Conservation (phyloP, 345 rosid species). For the Trapa bicornis region DNA sequence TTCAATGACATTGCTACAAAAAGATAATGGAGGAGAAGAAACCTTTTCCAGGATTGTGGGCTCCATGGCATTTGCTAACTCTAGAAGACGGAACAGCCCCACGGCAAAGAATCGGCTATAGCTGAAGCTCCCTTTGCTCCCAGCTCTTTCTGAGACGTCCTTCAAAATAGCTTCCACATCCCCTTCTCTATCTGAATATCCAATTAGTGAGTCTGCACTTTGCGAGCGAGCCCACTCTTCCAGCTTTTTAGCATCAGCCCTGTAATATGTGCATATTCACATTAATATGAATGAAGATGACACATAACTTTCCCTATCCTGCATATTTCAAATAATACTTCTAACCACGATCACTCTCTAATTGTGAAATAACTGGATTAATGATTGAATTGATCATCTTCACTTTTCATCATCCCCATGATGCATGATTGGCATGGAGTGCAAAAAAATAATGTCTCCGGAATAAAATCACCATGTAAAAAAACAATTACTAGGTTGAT, state of each 20-base stretch:
- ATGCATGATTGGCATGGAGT: neutral
- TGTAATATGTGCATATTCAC: constrained; percentile 12
- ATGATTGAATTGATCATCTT: neutral
- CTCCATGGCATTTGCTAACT: constrained; percentile 79
- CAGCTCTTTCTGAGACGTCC: constrained; percentile 76
- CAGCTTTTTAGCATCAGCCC: constrained; percentile 71
- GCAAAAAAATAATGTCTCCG: neutral
- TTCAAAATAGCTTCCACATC: constrained; percentile 66
- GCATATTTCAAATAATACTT: neutral
- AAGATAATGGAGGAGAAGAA: constrained; percentile 5
- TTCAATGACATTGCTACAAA: neutral
- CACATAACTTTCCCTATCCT: neutral
- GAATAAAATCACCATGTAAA: neutral
- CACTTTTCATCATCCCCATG: neutral
- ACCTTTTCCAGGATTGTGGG: constrained; percentile 85
- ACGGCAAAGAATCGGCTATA: constrained; percentile 98
- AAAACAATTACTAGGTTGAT: neutral
- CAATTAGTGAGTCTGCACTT: constrained; percentile 52
- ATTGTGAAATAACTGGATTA: neutral
- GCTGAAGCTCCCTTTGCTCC: constrained; percentile 59
- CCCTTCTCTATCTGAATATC: constrained; percentile 66
- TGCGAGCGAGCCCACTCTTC: constrained; percentile 91
- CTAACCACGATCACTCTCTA: neutral
- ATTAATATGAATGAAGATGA: neutral
- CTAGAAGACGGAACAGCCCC: constrained; percentile 92